These are phyloP conservation scores for Alternaria atra DNA, from an alignment of 2,329 filamentous ascomycete genomes.

Conservation along the genomic window DNA sequence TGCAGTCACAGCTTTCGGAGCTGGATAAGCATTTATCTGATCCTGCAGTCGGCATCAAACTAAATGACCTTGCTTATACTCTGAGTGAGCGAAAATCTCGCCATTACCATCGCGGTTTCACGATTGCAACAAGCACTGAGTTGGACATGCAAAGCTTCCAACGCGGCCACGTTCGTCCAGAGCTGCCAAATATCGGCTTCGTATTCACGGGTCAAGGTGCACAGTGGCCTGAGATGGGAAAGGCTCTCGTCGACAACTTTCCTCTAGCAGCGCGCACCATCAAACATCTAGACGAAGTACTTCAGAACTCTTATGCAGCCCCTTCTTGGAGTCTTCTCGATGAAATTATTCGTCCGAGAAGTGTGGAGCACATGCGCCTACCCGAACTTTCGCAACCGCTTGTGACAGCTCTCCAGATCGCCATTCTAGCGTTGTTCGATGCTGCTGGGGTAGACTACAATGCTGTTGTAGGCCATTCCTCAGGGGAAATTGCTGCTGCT, in stretches of 20 bases:
- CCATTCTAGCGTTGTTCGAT: constrained; percentile 15
- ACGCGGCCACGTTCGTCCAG: not conserved
- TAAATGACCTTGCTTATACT: constrained; percentile 23
- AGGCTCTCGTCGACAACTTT: constrained; percentile 15
- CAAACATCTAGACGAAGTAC: constrained; percentile 20
- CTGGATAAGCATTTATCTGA: constrained; percentile 5
- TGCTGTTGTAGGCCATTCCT: constrained; percentile 28
- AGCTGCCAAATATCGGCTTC: constrained; percentile 14
- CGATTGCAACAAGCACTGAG: not conserved
- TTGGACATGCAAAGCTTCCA: not conserved
- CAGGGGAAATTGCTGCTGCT: constrained; percentile 37
- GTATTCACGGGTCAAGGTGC: constrained; percentile 18
- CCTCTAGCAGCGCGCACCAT: not conserved
- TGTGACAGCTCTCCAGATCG: constrained; percentile 23
- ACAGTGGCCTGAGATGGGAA: constrained; percentile 6
- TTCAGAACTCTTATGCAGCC: constrained; percentile 7
- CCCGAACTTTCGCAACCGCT: constrained; percentile 26
- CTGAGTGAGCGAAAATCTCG: constrained; percentile 16
- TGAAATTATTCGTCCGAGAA: constrained; percentile 11
- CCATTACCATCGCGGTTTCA: constrained; percentile 16
- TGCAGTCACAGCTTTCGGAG: not conserved
- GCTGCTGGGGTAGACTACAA: constrained; percentile 12
- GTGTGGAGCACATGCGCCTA: constrained; percentile 1
- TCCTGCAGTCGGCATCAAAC: constrained; percentile 1
- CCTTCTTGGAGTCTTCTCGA: constrained; percentile 21